Evolutionary conservation across 768 basidiomycete genomes (phyloP).

Genomic region (Boletus edulis): DNA sequence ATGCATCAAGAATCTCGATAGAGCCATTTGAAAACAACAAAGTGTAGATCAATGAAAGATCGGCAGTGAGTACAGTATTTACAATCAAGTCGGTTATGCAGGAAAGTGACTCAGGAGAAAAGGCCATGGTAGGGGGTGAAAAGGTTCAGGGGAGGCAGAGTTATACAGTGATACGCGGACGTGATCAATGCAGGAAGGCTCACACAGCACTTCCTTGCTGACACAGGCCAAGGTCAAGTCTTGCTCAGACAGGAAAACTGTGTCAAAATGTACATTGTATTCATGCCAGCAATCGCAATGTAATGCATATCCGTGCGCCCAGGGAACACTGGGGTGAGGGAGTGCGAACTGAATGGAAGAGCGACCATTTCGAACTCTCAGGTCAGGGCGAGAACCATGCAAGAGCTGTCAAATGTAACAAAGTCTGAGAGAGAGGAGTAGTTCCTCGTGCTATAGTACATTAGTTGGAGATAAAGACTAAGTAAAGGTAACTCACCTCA

Average conservation of each 20-base stretch:
- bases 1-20: slow-evolving; percentile 59
- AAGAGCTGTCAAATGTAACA: slow-evolving; percentile 45
- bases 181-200: slow-evolving; percentile 21
- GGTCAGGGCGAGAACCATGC: slow-evolving; percentile 71
- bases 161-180: slow-evolving; percentile 27
- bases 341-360: slow-evolving; percentile 71
- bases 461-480: too few species aligned
- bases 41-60: slow-evolving; percentile 50
- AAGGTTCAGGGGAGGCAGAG: slow-evolving; percentile 22
- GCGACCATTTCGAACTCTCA: slow-evolving; percentile 68
- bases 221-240: slow-evolving; percentile 2
- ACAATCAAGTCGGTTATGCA: slow-evolving; percentile 51
- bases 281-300: slow-evolving; percentile 62
- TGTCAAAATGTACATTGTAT: slow-evolving; percentile 43
- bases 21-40: slow-evolving; percentile 53
- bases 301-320: slow-evolving; percentile 66
- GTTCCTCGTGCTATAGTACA: too few species aligned
- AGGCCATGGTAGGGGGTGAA: slow-evolving; percentile 29
- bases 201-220: slow-evolving; percentile 29
- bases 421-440: too few species aligned
- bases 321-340: slow-evolving; percentile 59
- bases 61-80: slow-evolving; percentile 48
- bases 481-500: too few species aligned
- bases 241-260: neutral
- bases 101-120: slow-evolving; percentile 41